A percentile compares a stretch with the other conserved stretches of the same genome.
These are phyloP conservation scores for Catunica adiposa DNA, from an alignment of 2,329 filamentous ascomycete species.

Conservation along the genomic window DNA sequence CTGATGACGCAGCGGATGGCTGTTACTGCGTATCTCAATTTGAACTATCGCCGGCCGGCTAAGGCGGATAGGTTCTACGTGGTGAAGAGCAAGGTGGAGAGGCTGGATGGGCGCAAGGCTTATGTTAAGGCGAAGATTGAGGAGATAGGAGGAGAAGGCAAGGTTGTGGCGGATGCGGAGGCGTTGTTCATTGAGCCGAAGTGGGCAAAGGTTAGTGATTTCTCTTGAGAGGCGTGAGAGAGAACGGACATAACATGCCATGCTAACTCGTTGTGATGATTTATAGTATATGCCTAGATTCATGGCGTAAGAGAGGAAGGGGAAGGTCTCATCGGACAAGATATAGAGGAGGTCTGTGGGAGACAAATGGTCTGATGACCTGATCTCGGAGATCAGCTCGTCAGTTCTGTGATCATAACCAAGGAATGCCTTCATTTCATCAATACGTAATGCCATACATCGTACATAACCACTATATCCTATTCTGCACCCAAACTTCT, in stretches of 20 bases:
- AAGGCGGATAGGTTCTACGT: conserved; percentile 62
- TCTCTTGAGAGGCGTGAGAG: not conserved
- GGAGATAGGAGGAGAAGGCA: conserved; percentile 50
- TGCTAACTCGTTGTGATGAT: conserved; percentile 4
- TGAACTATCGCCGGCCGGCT: conserved; percentile 70
- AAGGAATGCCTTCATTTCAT: too few relatives aligned
- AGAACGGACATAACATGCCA: too few relatives aligned
- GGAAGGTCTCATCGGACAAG: not conserved
- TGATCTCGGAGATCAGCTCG: too few relatives aligned
- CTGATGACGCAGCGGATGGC: conserved; percentile 74
- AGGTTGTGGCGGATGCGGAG: conserved; percentile 63
- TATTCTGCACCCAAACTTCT: too few relatives aligned
- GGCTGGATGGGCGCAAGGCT: conserved; percentile 82
- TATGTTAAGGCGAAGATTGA: conserved; percentile 85
- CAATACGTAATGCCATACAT: too few relatives aligned
- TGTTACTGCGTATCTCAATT: conserved; percentile 70
- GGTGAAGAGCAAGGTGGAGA: conserved; percentile 60
- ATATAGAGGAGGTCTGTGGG: too few relatives aligned
- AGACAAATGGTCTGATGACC: too few relatives aligned
- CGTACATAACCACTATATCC: too few relatives aligned
- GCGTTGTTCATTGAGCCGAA: conserved; percentile 81
- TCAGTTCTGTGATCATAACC: too few relatives aligned
- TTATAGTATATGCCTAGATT: conserved; percentile 17
- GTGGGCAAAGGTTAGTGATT: conserved; percentile 52
- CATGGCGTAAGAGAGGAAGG: conserved; percentile 13